phyloP scores from a whole-genome alignment of 169 alveolate genomes.

The Cryptosporidium ryanae region DNA sequence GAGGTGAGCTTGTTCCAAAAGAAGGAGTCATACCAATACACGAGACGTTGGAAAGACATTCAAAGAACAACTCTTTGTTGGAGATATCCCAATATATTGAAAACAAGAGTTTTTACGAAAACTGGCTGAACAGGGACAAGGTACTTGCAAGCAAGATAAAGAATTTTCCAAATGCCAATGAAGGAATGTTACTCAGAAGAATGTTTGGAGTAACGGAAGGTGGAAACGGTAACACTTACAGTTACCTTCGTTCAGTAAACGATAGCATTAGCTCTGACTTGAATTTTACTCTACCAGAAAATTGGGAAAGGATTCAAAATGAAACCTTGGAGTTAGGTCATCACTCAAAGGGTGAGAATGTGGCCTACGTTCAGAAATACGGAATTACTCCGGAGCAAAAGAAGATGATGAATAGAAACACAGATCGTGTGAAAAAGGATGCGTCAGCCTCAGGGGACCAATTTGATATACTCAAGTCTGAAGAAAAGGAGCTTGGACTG shows the following conservation, averaged over 20 bases:
- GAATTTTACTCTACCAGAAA: no score
- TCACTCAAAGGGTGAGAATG: constrained; percentile 1
- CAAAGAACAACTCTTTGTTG: not conserved
- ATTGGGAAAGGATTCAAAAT: no score
- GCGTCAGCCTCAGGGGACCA: not conserved
- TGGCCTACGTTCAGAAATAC: not conserved
- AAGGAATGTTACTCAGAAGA: not conserved
- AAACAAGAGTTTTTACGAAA: constrained; percentile 13
- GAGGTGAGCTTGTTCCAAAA: constrained; percentile 44
- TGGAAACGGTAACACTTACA: not conserved
- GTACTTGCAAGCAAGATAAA: not conserved
- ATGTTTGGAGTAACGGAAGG: not conserved
- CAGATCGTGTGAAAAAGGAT: not conserved
- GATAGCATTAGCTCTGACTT: no score
- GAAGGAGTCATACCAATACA: constrained; percentile 6
- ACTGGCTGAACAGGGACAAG: constrained; percentile 24
- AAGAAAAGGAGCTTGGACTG: constrained; percentile 3
- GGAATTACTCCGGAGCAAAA: constrained; percentile 6
- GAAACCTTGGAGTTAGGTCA: not conserved
- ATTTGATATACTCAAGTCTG: constrained; percentile 6
- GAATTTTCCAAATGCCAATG: not conserved
- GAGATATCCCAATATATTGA: constrained; percentile 26
- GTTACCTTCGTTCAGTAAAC: no score
- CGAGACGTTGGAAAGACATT: constrained; percentile 2
- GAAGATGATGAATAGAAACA: not conserved